phyloP scores from a whole-genome alignment of 306 rosid species.

The Citrullus mucosospermus region DNA sequence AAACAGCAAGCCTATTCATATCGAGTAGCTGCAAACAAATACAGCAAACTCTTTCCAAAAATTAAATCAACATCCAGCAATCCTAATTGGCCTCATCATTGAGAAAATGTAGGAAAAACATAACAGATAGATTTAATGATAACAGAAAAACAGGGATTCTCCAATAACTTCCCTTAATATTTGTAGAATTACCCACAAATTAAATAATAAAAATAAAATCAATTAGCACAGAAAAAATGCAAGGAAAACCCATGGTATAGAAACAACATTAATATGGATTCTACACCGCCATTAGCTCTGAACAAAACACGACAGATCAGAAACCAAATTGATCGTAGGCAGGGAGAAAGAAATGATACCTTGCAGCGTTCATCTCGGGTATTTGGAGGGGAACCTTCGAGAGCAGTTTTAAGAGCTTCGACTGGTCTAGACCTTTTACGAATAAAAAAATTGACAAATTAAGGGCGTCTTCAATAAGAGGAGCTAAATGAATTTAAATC shows the following conservation, averaged over 20 bases:
- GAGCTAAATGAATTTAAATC: not conserved
- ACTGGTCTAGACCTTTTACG: constrained; percentile 56
- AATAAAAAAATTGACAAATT: not conserved
- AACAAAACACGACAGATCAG: not conserved
- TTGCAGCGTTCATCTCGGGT: constrained; percentile 92
- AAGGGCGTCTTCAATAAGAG: not conserved
- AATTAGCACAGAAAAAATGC: not conserved
- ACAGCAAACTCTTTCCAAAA: not conserved
- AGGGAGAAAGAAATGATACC: constrained; percentile 12
- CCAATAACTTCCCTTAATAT: not conserved
- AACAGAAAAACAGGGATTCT: not conserved
- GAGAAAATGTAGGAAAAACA: not conserved
- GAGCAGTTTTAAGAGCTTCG: constrained; percentile 94
- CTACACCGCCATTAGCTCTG: not conserved
- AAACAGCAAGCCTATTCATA: constrained; percentile 3
- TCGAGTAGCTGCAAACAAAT: not conserved
- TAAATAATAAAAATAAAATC: not conserved
- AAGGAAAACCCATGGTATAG: not conserved
- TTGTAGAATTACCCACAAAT: not conserved
- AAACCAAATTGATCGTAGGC: not conserved
- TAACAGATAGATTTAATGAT: not conserved
- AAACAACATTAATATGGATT: not conserved
- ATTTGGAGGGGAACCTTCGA: constrained; percentile 85
- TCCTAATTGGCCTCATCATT: not conserved
- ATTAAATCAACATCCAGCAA: not conserved